Evolutionary conservation across 116 monocot genomes (phyloP).

Genomic region (Dioscorea cayenensis): DNA sequence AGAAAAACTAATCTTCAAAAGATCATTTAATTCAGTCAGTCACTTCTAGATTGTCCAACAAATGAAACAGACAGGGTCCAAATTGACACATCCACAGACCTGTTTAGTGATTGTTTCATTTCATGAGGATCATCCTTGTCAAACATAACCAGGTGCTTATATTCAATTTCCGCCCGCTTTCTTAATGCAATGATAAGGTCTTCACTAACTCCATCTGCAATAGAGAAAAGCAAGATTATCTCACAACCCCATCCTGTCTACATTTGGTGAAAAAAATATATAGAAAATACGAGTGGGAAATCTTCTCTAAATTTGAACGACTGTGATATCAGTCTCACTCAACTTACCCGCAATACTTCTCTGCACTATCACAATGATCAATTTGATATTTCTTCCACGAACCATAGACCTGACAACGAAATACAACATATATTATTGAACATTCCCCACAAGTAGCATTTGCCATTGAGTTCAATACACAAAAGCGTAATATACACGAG

Average conservation of each 20-base stretch:
- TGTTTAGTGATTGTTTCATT: conserved; percentile 61
- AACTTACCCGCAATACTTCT: conserved; percentile 33
- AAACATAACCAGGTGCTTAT: conserved; percentile 53
- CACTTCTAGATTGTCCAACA: not conserved
- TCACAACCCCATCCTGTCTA: not conserved
- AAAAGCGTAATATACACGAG: too few relatives aligned
- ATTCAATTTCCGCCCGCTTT: conserved; percentile 83
- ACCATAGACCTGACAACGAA: conserved; percentile 40
- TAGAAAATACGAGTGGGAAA: too few relatives aligned
- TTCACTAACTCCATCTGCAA: conserved; percentile 63
- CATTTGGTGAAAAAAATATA: not conserved
- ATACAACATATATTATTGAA: not conserved
- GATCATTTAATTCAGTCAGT: not conserved
- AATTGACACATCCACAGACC: conserved; percentile 18
- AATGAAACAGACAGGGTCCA: not conserved
- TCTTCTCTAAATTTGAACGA: not conserved
- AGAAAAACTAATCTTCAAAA: not conserved
- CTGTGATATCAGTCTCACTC: not conserved
- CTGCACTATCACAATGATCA: conserved; percentile 69
- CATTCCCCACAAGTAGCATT: not conserved
- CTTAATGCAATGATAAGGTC: conserved; percentile 60
- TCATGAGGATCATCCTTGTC: conserved; percentile 47
- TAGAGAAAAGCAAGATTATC: not conserved
- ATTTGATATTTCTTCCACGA: conserved; percentile 63
- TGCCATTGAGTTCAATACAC: too few relatives aligned